phyloP scores from a whole-genome alignment of 441 rosid genomes.

The Gossypium davidsonii region DNA sequence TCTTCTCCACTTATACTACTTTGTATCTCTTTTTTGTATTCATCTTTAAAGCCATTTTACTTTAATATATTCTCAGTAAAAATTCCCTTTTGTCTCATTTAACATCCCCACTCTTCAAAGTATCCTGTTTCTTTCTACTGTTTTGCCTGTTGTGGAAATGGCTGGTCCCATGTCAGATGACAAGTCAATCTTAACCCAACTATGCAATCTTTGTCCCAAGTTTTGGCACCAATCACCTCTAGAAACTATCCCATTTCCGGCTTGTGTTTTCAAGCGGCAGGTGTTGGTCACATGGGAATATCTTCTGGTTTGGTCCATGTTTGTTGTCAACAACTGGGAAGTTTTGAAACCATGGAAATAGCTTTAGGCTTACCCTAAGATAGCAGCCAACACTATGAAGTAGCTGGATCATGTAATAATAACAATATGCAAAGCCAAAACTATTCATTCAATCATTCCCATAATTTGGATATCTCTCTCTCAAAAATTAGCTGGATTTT shows the following conservation, averaged over 20 bases:
- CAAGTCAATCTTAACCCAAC: slow-evolving; percentile 16
- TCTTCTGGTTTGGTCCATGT: neutral
- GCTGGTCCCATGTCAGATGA: slow-evolving; percentile 13
- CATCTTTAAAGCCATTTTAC: slow-evolving; percentile 23
- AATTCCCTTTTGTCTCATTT: slow-evolving; percentile 26
- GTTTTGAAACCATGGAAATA: too few species aligned
- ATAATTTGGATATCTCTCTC: neutral
- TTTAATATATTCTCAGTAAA: slow-evolving; percentile 22
- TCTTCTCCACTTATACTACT: neutral
- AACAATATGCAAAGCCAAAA: neutral
- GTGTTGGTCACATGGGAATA: neutral
- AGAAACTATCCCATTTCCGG: neutral
- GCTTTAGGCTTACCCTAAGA: neutral
- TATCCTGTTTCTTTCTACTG: neutral
- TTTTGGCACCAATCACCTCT: slow-evolving; percentile 11
- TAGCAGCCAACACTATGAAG: neutral
- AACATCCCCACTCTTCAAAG: neutral
- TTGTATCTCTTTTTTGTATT: slow-evolving; percentile 11
- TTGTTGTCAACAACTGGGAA: neutral
- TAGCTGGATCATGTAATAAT: too few species aligned
- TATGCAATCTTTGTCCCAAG: slow-evolving; percentile 12
- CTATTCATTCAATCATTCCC: neutral
- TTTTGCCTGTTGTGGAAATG: neutral
- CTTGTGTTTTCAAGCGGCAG: neutral
- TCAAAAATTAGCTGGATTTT: neutral